phyloP scores from a whole-genome alignment of 371 early-diverging fungal species.

The Vairimorpha ceranae region DNA sequence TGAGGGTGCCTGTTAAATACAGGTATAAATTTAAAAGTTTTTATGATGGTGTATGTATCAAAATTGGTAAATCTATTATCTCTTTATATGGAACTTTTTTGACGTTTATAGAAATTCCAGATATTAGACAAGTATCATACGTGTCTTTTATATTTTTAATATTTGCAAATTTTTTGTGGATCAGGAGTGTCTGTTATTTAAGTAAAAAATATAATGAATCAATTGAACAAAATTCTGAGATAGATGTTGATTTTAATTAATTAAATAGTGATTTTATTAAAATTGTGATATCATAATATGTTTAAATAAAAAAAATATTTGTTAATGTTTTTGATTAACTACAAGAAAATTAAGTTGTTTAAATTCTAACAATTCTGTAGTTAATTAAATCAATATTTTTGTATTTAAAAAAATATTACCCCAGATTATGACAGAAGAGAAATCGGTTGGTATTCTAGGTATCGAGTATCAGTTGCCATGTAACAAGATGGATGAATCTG shows the following conservation, averaged over 20 bases:
- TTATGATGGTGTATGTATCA: constrained; percentile 61
- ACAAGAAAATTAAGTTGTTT: no score
- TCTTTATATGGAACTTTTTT: constrained; percentile 42
- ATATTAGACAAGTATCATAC: constrained; percentile 53
- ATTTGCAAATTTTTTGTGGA: constrained; percentile 50
- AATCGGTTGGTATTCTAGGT: constrained; percentile 31
- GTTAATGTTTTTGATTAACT: no score
- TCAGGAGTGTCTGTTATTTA: constrained; percentile 51
- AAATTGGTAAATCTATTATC: constrained; percentile 59
- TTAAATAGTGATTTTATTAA: no score
- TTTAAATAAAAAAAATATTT: no score
- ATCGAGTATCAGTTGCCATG: constrained; percentile 41
- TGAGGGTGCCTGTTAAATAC: constrained; percentile 55
- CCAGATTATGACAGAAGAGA: not conserved
- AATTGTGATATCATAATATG: no score
- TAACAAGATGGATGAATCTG: constrained; percentile 14
- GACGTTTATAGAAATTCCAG: constrained; percentile 22
- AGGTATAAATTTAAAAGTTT: constrained; percentile 58
- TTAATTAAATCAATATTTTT: no score
- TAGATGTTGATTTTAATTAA: constrained; percentile 50
- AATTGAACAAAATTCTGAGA: constrained; percentile 30
- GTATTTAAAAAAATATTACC: not conserved
- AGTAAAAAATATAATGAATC: constrained; percentile 47
- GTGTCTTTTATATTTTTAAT: constrained; percentile 28
- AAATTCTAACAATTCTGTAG: no score